Percentiles rank a stretch among this genome's conserved stretches.
Conservation (phyloP, 83 land plant species). For the Diphasiastrum complanatum region DNA sequence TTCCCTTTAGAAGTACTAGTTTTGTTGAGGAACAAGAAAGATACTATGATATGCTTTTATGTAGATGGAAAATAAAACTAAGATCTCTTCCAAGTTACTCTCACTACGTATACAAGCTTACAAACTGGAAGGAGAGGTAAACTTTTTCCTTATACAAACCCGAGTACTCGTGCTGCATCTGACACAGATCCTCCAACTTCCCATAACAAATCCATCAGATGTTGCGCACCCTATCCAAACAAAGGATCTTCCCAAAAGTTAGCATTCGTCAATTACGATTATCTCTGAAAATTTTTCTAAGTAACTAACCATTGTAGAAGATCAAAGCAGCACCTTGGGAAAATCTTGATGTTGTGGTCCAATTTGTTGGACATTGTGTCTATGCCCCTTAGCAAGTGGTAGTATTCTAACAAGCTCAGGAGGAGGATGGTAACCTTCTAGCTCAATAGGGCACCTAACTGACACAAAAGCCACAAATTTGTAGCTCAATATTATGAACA, state of each 20-base stretch:
- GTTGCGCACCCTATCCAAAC: constrained; percentile 34
- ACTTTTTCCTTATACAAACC: constrained; percentile 13
- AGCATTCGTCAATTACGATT: too few species aligned
- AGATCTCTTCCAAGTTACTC: too few species aligned
- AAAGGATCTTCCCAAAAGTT: too few species aligned
- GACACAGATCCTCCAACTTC: constrained; percentile 28
- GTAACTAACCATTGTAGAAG: too few species aligned
- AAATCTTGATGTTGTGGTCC: constrained; percentile 30
- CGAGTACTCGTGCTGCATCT: constrained; percentile 25
- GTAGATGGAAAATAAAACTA: too few species aligned
- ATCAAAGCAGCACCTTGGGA: too few species aligned
- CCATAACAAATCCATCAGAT: constrained; percentile 25
- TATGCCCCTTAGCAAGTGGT: constrained; percentile 10
- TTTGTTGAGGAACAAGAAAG: too few species aligned
- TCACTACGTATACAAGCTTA: too few species aligned
- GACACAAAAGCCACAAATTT: constrained; percentile 10
- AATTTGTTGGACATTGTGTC: constrained; percentile 14
- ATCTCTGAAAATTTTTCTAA: too few species aligned
- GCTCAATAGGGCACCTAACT: constrained; percentile 26
- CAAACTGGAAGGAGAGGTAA: neutral
- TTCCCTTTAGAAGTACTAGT: too few species aligned
- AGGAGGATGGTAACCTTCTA: constrained; percentile 27
- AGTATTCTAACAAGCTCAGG: constrained; percentile 27
- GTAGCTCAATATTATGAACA: neutral
- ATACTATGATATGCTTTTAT: too few species aligned